These are phyloP conservation scores for Fusarium buxicola DNA, from an alignment of 2,329 filamentous ascomycete genomes.

Conservation along the genomic window DNA sequence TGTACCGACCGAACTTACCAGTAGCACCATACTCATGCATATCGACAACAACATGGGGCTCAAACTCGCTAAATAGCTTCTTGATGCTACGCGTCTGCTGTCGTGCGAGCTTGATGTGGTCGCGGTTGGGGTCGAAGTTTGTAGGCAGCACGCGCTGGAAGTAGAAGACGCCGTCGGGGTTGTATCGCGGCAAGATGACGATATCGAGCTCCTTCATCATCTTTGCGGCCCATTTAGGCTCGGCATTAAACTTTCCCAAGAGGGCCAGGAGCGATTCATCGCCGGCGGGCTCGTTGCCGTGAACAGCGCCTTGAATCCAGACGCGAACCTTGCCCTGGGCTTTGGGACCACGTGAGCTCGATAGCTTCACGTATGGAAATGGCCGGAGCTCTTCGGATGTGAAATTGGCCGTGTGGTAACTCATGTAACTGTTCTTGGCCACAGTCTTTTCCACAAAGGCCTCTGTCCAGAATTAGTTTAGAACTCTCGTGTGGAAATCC, in stretches of 20 bases:
- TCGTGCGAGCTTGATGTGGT: constrained; percentile 49
- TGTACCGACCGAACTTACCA: constrained; percentile 35
- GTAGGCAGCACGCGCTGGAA: constrained; percentile 48
- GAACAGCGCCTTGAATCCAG: constrained; percentile 49
- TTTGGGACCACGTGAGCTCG: constrained; percentile 6
- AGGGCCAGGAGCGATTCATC: constrained; percentile 48
- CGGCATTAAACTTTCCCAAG: constrained; percentile 47
- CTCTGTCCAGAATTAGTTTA: constrained; percentile 8
- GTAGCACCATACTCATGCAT: constrained; percentile 48
- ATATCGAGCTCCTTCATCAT: constrained; percentile 47
- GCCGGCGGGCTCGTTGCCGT: constrained; percentile 50
- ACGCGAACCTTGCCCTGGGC: constrained; percentile 44
- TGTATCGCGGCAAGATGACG: constrained; percentile 48
- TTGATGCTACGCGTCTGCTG: constrained; percentile 50
- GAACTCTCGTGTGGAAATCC: fast-evolving
- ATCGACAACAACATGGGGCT: constrained; percentile 49
- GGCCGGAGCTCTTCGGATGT: constrained; percentile 31
- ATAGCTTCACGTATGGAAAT: constrained; percentile 37
- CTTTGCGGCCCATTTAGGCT: constrained; percentile 45
- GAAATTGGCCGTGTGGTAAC: constrained; percentile 28
- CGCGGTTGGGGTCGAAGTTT: constrained; percentile 50
- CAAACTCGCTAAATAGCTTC: constrained; percentile 42
- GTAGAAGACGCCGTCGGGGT: constrained; percentile 50
- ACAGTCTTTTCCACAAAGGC: constrained; percentile 18
- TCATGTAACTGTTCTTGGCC: constrained; percentile 29